phyloP scores from a whole-genome alignment of 2,329 filamentous ascomycete species.

The Geosmithia morbida region DNA sequence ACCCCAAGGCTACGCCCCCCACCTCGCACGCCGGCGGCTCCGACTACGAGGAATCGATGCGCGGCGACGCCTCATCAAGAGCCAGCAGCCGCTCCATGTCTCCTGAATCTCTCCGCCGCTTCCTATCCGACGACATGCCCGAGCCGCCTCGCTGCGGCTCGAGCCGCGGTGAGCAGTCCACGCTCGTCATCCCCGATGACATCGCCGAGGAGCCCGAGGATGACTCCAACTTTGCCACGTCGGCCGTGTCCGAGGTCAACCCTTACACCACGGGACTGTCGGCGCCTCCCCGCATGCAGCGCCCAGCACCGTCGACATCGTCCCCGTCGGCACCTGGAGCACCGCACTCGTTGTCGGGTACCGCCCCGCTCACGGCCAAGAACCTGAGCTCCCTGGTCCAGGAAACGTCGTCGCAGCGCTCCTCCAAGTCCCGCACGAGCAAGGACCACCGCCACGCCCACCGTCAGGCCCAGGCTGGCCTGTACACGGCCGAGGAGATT shows the following conservation, averaged over 20 bases:
- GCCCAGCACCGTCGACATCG: conserved; percentile 9
- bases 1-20: conserved; percentile 6
- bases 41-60: no score
- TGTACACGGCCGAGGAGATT: not conserved
- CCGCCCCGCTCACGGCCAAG: conserved; percentile 8
- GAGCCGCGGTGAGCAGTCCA: conserved; percentile 13
- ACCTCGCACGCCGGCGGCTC: conserved; percentile 16
- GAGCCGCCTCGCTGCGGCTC: conserved; percentile 8
- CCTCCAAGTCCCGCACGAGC: not conserved
- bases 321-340: no score
- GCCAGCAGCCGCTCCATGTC: conserved; percentile 21
- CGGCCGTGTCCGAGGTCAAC: conserved; percentile 28
- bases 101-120: conserved; percentile 37
- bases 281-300: conserved; percentile 30
- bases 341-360: conserved; percentile 10
- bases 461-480: not conserved
- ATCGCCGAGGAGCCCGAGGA: conserved; percentile 22
- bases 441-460: not conserved
- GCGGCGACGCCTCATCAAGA: conserved; percentile 6
- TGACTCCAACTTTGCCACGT: conserved; percentile 48
- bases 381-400: conserved; percentile 11
- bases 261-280: conserved; percentile 32
- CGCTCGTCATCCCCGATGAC: conserved; percentile 19
- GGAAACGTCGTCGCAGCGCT: not conserved
- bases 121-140: conserved; percentile 32